Conservation (phyloP, 2,329 filamentous ascomycete species). For the Trichoderma cornu-damae region DNA sequence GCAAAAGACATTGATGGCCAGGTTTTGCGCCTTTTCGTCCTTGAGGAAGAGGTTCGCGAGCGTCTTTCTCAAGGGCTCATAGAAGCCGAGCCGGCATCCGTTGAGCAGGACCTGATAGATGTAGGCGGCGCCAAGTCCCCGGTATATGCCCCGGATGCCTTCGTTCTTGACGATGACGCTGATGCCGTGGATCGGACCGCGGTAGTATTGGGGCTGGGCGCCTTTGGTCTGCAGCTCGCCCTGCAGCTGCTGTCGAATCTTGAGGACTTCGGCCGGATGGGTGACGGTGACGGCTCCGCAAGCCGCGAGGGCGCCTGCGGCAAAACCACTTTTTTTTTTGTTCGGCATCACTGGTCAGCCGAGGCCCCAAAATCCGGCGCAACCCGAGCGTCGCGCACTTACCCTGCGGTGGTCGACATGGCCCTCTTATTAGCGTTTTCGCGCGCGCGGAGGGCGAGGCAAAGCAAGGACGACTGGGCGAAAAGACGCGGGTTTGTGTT, state of each 20-base stretch:
- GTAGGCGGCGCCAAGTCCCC: conserved; percentile 87
- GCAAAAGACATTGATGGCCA: conserved; percentile 89
- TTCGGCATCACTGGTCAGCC: background rate
- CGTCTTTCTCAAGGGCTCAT: conserved; percentile 80
- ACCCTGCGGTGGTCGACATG: conserved; percentile 20
- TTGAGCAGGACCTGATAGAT: conserved; percentile 95
- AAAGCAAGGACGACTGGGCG: conserved; percentile 8
- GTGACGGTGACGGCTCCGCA: conserved; percentile 97
- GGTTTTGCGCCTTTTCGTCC: conserved; percentile 70
- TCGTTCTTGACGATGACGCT: conserved; percentile 87
- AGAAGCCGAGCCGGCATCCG: conserved; percentile 93
- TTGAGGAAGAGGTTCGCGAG: conserved; percentile 66
- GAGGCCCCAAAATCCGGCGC: background rate
- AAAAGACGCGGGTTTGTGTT: background rate
- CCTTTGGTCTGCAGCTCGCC: conserved; percentile 87
- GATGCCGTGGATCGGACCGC: conserved; percentile 85
- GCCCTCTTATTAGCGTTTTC: conserved; percentile 6
- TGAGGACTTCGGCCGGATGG: conserved; percentile 97
- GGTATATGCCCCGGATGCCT: conserved; percentile 76
- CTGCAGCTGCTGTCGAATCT: conserved; percentile 98
- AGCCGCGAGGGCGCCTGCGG: conserved; percentile 92
- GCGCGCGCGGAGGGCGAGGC: conserved; percentile 1
- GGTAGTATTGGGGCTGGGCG: conserved; percentile 82
- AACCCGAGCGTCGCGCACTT: conserved; percentile 1
- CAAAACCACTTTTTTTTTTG: conserved; percentile 70